Evolutionary conservation across 1,284 basidiomycete species (phyloP), one percentile per base, ranked within the genome.

Genomic region (Grifola frondosa): DNA sequence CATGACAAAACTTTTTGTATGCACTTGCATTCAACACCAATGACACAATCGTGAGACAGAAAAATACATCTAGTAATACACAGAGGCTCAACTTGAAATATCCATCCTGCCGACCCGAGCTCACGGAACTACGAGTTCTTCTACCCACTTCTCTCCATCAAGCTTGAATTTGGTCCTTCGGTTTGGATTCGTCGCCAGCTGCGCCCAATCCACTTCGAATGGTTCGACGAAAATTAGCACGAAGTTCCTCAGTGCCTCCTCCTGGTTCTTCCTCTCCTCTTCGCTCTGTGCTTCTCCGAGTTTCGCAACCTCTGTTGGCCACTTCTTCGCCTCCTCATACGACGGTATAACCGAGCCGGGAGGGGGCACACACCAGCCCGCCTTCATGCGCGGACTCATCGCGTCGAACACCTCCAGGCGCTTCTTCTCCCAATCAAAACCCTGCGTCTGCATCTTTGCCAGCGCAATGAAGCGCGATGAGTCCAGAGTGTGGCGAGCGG

Each of bases 221-320:
- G 85, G 81, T 48, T 88, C 84, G 28, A 88, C 63, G 11, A 86
- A 53, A 30, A 88, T 57, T 55, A 88, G 59, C 8, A 80, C 77
- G 53, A 86, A 88, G 56, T 84, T 83, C 10, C 60, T 50, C 44
- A 83, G 59, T 20, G 86, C 81, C 16, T 49, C 59, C 40, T 75
- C 69, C 68, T 74, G 68, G 37, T 74, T 67, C 58, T 56, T 63
- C 55, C 47, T 58, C n/a, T 73, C 70, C 39, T 63, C 59, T n/a
- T 70, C 68, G 49, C 61, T 69, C 48, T 61, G 58, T 37, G 75
- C 69, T 46, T 77, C 74, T 4, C 63, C 68, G 6, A 65, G 52
- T 30, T 62, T 67, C 19, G 69, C 65, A 12, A 77, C 60, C 24
- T 49, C 62, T 17, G 53, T 46, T 5, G 81, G 81, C 84, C 84